Base-by-base conservation (phyloP, 2,329 filamentous ascomycete species). In the Ophiobolus disseminans region DNA sequence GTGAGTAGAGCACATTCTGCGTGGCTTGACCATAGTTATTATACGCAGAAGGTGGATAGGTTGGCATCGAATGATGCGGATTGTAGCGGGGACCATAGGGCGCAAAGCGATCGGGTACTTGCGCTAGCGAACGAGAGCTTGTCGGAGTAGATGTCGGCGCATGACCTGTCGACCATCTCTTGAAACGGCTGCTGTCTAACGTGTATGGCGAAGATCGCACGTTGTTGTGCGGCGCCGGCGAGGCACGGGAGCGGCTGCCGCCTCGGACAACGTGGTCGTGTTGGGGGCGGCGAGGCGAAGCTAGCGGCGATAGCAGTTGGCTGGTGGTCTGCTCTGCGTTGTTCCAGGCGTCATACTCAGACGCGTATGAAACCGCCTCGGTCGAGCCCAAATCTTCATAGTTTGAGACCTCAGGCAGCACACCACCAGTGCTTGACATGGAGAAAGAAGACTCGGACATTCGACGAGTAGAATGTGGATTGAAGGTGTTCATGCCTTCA, bases 391-490 rank as follows among this genome's bases (percentile, higher is more conserved):
- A 84, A 56, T 91, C 87, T 48, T 91, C 87, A 66, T 87, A 89
- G 3, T 85, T 85, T 40, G 85, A 80, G 69, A 89, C 83, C 60
- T 90, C 87, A 4, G 86, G 87, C 32, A 88, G 75, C 17, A 79
- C 73, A 25, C 60, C 60, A 16, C 86, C 73, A 20, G 69, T 74
- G 53, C 74, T 89, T 13, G 87, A 90, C 74, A 90, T 82, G 30
- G 86, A 88, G 64, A 89, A 88, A 1, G 87, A 89, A 2, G 87
- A 89, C 38, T 86, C 86, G 16, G 87, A 89, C 78, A 89, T 82
- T 53, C 86, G 82, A 50, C 86, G 80, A 37, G 80, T 78, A 54
- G 82, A 80, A 36, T 80, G 71, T n/a, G 74, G 76, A 44, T 79
- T 65, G 58, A 68, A 73, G 10, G 52, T 59, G 14, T 62, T 53